Base-by-base conservation (phyloP, 805 yeast genomes). In the Ogataea trehalophila region DNA sequence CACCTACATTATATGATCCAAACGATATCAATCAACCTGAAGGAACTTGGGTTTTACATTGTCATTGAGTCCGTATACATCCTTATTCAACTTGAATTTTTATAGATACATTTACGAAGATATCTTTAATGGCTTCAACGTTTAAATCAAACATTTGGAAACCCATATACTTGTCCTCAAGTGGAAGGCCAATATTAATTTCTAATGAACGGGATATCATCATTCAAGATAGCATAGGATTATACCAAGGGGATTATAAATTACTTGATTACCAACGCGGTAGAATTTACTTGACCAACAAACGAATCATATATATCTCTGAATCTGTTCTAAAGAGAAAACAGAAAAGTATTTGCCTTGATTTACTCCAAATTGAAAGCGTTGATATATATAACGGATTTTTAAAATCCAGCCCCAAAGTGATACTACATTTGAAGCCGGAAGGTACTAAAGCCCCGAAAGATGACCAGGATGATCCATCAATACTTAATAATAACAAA, bases 161-260 rank as follows among this genome's bases (percentile, higher is more conserved):
- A 17, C 37, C 34, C 16, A 53, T 53, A 2, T 34, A 22, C 9
- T 48, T 67, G 4, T 57, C 69, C 0, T 46, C 61, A 1, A 61
- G 70, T 44, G 71, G 70, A 7, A 46, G 71, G 39, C 71, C 71
- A 0, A 35, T 54, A 4, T 42, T 60, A 5, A 16, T 41, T 5
- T 48, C 52, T 1, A 42, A 51, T 38, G 91, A 85, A 57, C 66
- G 69, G 35, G 81, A 79, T 52, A 63, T 82, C 2, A 59, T 72
- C 2, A 78, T 83, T 1, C 80, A 74, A 48, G 73, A 72, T 44
- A 66, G 71, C 18, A 76, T 87, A 1, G 97, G 97, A 0, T 63
- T 91, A 3, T 91, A 91, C 60, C 91, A 85, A 56, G 95, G 89
- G 20, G 80, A 80, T 48, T 69, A 70, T 49, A 87, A 87, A 67